phyloP scores from a whole-genome alignment of 192 early-diverging fungal genomes.

The Diversispora eburnea region DNA sequence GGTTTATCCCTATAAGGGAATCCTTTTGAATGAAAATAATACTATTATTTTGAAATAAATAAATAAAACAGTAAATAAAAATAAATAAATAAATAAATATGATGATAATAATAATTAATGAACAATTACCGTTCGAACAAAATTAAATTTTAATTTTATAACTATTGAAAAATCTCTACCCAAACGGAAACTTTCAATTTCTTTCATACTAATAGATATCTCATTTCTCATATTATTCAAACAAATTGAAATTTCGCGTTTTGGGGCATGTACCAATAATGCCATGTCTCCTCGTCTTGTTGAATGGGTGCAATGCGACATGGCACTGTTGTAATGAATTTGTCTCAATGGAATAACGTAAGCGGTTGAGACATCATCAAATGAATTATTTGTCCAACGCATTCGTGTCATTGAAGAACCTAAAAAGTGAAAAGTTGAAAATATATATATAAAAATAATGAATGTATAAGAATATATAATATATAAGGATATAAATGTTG shows the following conservation, averaged over 20 bases:
- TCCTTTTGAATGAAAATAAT: not conserved
- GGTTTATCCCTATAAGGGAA: not conserved
- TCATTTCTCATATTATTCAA: constrained; percentile 13
- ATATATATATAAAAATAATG: no score
- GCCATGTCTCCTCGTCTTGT: not conserved
- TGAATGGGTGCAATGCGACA: not conserved
- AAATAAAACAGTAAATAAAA: not conserved
- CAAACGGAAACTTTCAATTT: not conserved
- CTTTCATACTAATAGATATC: not conserved
- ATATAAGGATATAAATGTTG: not conserved
- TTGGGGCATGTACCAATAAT: not conserved
- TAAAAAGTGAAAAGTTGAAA: not conserved
- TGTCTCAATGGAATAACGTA: not conserved
- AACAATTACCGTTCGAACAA: not conserved
- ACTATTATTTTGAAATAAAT: not conserved
- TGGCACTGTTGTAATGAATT: not conserved
- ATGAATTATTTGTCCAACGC: not conserved
- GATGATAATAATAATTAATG: not conserved
- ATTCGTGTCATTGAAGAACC: not conserved
- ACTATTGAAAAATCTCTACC: not conserved
- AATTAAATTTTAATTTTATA: not conserved
- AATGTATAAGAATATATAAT: not conserved
- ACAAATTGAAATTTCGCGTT: not conserved
- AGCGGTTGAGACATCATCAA: not conserved
- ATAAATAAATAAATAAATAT: not conserved